phyloP scores from a whole-genome alignment of 1,284 basidiomycete species.

The Melampsora americana region DNA sequence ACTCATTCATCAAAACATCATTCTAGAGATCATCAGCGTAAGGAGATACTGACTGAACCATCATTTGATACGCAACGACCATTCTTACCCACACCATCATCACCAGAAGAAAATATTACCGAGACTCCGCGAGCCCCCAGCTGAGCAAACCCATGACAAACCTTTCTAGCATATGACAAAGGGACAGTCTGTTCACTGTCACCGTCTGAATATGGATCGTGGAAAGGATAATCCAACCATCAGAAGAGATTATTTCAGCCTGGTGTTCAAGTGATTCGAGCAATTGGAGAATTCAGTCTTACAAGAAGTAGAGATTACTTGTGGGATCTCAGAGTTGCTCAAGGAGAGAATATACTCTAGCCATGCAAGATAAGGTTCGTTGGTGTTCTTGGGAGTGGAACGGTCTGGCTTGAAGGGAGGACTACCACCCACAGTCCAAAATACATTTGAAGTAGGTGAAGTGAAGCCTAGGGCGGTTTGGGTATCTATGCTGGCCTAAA shows the following conservation, averaged over 20 bases:
- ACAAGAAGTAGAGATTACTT: constrained; percentile 40
- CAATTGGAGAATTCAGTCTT: not conserved
- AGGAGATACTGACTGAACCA: constrained; percentile 5
- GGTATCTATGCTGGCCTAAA: constrained; percentile 23
- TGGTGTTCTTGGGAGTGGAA: constrained; percentile 25
- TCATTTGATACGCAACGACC: constrained; percentile 29
- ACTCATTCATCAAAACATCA: too few relatives aligned
- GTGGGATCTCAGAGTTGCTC: constrained; percentile 17
- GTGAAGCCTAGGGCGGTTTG: constrained; percentile 37
- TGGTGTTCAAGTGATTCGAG: not conserved
- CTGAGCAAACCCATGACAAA: constrained; percentile 55
- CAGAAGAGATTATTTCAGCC: not conserved
- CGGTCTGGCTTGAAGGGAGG: constrained; percentile 34
- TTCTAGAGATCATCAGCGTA: too few relatives aligned
- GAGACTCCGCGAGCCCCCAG: constrained; percentile 56
- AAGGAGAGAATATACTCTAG: constrained; percentile 24
- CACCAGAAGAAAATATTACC: constrained; percentile 56
- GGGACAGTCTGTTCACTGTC: constrained; percentile 49
- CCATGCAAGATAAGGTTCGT: constrained; percentile 41
- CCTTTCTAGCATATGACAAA: constrained; percentile 44
- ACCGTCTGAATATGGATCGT: constrained; percentile 8
- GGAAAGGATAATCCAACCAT: not conserved
- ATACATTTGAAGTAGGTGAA: constrained; percentile 31
- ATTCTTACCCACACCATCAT: constrained; percentile 44
- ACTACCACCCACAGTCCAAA: constrained; percentile 25